Conservation (phyloP, 1,284 basidiomycete genomes). For the Afroboletus lepidellus region DNA sequence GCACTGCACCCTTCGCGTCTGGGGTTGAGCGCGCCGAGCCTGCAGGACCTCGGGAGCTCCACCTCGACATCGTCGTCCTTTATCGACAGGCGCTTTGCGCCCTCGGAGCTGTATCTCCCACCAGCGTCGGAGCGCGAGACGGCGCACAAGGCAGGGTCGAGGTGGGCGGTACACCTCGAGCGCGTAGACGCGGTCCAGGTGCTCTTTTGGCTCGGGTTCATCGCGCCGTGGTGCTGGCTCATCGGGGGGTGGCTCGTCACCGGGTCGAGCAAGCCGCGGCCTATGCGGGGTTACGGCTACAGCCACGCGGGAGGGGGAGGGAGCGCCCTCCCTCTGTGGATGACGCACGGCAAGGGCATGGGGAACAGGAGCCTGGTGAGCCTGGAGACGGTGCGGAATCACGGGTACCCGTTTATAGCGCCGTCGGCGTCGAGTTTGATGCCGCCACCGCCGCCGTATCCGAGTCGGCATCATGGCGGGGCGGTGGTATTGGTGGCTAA, state of each 20-base stretch:
- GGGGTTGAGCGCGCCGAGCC: conserved; percentile 29
- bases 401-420: conserved; percentile 34
- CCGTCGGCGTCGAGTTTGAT: conserved; percentile 30
- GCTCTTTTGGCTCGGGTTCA: conserved; percentile 69
- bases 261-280: background rate
- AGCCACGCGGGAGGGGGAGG: conserved; percentile 20
- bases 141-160: conserved; percentile 12
- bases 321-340: conserved; percentile 36
- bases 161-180: conserved; percentile 31
- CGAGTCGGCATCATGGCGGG: conserved; percentile 5
- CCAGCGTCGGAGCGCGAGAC: conserved; percentile 24
- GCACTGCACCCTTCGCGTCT: conserved; percentile 10
- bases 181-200: conserved; percentile 48
- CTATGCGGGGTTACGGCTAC: background rate
- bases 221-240: conserved; percentile 66
- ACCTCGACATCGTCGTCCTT: conserved; percentile 34
- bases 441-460: conserved; percentile 25
- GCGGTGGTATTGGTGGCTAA: conserved; percentile 16
- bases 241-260: conserved; percentile 68
- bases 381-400: conserved; percentile 22
- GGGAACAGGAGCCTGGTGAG: conserved; percentile 19
- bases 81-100: conserved; percentile 34
- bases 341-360: background rate
- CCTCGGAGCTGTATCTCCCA: conserved; percentile 29
- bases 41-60: conserved; percentile 25